These are phyloP conservation scores for Stachybotrys chartarum DNA, from an alignment of 2,329 filamentous ascomycete species.

Conservation along the genomic window DNA sequence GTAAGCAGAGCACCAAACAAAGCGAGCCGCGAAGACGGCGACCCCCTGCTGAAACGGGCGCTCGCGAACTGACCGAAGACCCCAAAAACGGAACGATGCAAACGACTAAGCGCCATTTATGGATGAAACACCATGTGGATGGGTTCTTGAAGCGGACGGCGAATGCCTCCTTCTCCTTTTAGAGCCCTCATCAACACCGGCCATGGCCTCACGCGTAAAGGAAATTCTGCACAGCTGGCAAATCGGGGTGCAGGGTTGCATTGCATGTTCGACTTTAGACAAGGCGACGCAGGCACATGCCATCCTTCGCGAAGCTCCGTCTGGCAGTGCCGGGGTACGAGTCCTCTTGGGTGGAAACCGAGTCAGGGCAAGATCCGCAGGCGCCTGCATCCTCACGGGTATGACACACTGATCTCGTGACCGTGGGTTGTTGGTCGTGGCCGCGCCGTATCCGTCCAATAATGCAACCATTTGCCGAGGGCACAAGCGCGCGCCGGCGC, in stretches of 20 bases:
- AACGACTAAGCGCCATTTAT: neutral
- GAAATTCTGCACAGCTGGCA: neutral
- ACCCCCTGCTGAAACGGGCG: neutral
- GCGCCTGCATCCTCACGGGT: neutral
- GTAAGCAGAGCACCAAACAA: neutral
- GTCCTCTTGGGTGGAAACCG: neutral
- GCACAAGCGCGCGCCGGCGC: no score
- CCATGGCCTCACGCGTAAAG: no score
- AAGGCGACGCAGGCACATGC: neutral
- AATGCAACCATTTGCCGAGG: no score
- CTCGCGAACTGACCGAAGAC: neutral
- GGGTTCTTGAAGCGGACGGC: neutral
- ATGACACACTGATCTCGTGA: neutral
- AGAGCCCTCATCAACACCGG: neutral
- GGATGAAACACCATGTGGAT: neutral
- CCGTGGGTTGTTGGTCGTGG: no score
- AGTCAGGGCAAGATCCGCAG: neutral
- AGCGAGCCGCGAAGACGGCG: neutral
- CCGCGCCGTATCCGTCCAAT: neutral
- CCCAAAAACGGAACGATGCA: neutral
- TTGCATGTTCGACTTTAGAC: neutral
- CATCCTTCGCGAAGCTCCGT: neutral
- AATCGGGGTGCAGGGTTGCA: neutral
- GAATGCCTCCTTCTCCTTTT: neutral
- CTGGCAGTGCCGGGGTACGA: neutral